Conservation (phyloP, 2,329 filamentous ascomycete genomes). For the Microsporum audouinii region DNA sequence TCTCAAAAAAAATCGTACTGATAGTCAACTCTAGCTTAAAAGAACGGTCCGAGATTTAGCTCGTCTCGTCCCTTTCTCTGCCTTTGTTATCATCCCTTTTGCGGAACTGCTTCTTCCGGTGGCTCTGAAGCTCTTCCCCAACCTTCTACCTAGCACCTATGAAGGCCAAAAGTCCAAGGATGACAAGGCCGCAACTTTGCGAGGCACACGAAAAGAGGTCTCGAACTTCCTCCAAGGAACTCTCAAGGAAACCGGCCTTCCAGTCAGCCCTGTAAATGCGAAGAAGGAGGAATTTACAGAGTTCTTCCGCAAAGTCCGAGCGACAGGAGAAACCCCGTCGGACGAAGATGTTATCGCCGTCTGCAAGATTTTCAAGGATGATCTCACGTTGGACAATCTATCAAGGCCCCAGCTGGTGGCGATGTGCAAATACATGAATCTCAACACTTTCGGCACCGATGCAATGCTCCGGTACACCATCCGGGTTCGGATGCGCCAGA, state of each 20-base stretch:
- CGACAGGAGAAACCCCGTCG: conserved; percentile 81
- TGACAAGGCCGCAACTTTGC: conserved; percentile 67
- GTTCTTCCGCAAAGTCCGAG: conserved; percentile 92
- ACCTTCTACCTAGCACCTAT: conserved; percentile 92
- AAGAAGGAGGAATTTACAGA: conserved; percentile 89
- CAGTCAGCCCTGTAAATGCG: conserved; percentile 68
- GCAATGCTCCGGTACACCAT: conserved; percentile 96
- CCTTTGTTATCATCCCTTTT: conserved; percentile 94
- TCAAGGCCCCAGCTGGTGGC: conserved; percentile 90
- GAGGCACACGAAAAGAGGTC: conserved; percentile 84
- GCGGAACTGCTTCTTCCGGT: conserved; percentile 86
- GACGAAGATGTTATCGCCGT: conserved; percentile 92
- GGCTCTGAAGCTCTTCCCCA: conserved; percentile 89
- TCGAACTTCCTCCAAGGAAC: conserved; percentile 82
- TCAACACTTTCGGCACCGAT: conserved; percentile 94
- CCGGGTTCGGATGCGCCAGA: conserved; percentile 95
- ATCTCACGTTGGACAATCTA: conserved; percentile 91
- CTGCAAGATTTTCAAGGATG: conserved; percentile 97
- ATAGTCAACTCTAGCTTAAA: conserved; percentile 47
- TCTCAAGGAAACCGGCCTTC: conserved; percentile 82
- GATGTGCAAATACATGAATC: conserved; percentile 97
- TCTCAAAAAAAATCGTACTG: not conserved
- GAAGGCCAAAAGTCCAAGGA: conserved; percentile 87
- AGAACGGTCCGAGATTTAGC: conserved; percentile 88
- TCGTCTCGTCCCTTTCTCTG: conserved; percentile 86